Conservation (phyloP, 805 yeast species). For the Hermanozyma aechmeae region DNA sequence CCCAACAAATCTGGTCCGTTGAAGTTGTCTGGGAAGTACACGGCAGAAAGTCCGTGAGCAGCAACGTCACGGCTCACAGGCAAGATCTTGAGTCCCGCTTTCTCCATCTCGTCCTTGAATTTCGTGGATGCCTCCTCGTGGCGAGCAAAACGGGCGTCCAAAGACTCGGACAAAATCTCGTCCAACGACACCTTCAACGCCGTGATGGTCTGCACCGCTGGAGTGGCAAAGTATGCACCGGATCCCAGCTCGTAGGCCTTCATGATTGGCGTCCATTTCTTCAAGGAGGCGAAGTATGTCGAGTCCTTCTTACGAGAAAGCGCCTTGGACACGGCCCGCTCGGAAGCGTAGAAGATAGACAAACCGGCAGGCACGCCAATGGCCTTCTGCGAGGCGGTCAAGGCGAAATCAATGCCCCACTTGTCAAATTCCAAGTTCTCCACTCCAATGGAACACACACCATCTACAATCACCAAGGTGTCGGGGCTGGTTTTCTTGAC, state of each 20-base stretch:
- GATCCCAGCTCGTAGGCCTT: constrained; percentile 72
- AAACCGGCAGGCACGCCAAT: constrained; percentile 92
- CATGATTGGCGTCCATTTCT: constrained; percentile 86
- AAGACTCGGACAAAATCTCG: constrained; percentile 49
- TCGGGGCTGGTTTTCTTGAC: constrained; percentile 69
- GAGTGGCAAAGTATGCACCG: constrained; percentile 90
- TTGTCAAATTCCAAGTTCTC: constrained; percentile 77
- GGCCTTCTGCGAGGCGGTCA: constrained; percentile 94
- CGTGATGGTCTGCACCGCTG: constrained; percentile 81
- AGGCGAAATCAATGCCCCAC: constrained; percentile 84
- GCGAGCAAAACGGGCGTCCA: constrained; percentile 53
- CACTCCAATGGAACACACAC: constrained; percentile 90
- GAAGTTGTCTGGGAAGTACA: constrained; percentile 70
- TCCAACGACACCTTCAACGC: constrained; percentile 70
- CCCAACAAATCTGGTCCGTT: constrained; percentile 59
- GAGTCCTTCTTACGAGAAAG: constrained; percentile 37
- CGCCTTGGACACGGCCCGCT: constrained; percentile 62
- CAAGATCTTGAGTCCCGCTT: constrained; percentile 61
- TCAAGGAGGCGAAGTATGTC: constrained; percentile 60
- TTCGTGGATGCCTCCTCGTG: constrained; percentile 55
- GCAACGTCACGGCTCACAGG: constrained; percentile 49
- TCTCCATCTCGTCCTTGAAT: constrained; percentile 51
- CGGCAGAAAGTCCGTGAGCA: constrained; percentile 86
- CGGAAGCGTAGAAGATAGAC: constrained; percentile 65
- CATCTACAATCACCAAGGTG: constrained; percentile 80